Evolutionary conservation across 2,329 filamentous ascomycete species (phyloP).

Genomic region (Rutstroemia sp.): DNA sequence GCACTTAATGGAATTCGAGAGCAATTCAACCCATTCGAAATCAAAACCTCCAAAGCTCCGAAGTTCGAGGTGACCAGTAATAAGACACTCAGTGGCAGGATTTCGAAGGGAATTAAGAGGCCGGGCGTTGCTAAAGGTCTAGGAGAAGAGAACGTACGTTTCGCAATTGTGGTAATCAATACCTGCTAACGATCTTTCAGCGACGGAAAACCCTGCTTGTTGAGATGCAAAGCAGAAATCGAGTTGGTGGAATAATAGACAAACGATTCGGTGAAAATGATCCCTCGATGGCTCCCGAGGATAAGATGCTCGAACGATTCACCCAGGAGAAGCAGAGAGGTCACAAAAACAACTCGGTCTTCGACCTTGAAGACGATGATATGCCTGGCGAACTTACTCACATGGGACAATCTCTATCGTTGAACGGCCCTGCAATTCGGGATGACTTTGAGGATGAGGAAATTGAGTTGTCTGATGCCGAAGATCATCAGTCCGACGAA

Average conservation of each 20-base stretch:
- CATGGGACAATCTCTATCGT: conserved; percentile 64
- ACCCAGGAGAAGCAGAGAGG: conserved; percentile 76
- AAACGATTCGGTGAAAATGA: conserved; percentile 94
- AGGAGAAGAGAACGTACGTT: conserved; percentile 71
- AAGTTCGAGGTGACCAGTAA: conserved; percentile 81
- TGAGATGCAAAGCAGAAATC: conserved; percentile 83
- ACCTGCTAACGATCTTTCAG: conserved; percentile 13
- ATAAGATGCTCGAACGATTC: conserved; percentile 86
- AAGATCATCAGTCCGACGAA: conserved; percentile 48
- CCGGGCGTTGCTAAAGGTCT: conserved; percentile 79
- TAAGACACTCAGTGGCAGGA: conserved; percentile 42
- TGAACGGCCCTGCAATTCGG: conserved; percentile 44
- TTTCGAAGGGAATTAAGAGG: conserved; percentile 53
- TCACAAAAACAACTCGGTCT: conserved; percentile 71
- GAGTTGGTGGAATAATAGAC: conserved; percentile 87
- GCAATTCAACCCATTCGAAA: conserved; percentile 96
- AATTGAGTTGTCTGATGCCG: conserved; percentile 49
- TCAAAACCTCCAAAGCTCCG: conserved; percentile 69
- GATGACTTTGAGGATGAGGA: conserved; percentile 82
- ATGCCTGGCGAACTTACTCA: conserved; percentile 69
- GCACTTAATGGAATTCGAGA: conserved; percentile 84
- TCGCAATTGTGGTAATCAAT: not conserved
- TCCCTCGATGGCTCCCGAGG: conserved; percentile 85
- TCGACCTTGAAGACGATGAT: conserved; percentile 84
- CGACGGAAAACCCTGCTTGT: conserved; percentile 14